Evolutionary conservation across 2,329 filamentous ascomycete species (phyloP), one percentile per base, ranked within the genome.

Genomic region (Fonsecaea pedrosoi): DNA sequence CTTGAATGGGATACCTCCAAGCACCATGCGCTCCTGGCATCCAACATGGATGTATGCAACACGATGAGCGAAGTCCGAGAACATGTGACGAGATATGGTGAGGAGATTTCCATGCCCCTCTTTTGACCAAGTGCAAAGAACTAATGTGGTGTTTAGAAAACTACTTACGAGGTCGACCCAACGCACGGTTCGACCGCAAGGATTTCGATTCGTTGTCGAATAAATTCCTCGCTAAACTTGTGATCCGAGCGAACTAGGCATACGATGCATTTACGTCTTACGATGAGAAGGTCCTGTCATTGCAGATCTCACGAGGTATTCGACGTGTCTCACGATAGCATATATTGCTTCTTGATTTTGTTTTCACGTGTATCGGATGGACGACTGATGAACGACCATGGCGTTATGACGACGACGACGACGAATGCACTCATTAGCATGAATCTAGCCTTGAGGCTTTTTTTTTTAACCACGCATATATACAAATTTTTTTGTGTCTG

Each of bases 161-260:
- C 63, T 98, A 97, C 80, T 86, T 98, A 69, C 89, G 92, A 75
- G 88, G 88, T 68, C 91, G 94, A 73, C 86, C 87, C 73, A 89
- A 90, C 66, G 88, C 90, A 75, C 92, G 90, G 80, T 98, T 97
- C 79, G 91, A 97, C 82, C 89, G 92, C 73, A 87, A 90, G 74
- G 92, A 98, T 82, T 98, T 97, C 77, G 94, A 98, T 83, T 95
- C 90, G 68, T 82, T 98, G 77, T 96, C 94, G 61, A 97, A 97
- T 85, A 98, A 97, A 84, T 97, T 98, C 84, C 83, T 97, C 73
- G 96, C 94, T 42, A 96, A 96, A 82, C 87, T 98, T 76, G 94
- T 97, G 78, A 97, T 97, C 79, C 92, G 94, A 74, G 92, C 94
- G 50, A 70, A 70, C 32, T 70, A 54, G 65, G 42, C 38, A 45